These are phyloP conservation scores for Zygosaccharomyces gambellarensis DNA, from an alignment of 805 yeast species.

Conservation along the genomic window DNA sequence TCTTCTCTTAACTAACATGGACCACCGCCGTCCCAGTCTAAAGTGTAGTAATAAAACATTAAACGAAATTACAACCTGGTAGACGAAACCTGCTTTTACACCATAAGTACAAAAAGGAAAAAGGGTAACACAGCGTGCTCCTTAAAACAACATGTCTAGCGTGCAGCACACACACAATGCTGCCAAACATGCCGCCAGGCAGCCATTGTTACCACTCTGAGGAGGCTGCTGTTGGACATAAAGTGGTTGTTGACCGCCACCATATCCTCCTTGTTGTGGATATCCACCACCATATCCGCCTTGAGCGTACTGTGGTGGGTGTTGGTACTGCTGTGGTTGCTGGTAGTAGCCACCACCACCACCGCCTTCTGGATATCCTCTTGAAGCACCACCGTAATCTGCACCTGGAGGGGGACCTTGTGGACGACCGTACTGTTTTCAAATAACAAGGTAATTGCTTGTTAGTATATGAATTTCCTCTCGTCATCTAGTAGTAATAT, in stretches of 20 bases:
- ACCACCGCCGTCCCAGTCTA: background rate
- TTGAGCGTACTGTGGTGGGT: constrained; percentile 36
- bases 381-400: constrained; percentile 10
- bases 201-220: constrained; percentile 36
- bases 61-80: constrained; percentile 3
- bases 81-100: background rate
- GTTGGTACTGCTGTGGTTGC: constrained; percentile 32
- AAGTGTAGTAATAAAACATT: background rate
- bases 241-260: constrained; percentile 44
- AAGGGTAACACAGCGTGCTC: background rate
- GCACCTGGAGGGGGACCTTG: constrained; percentile 26
- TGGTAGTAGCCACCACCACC: constrained; percentile 17
- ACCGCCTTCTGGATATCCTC: constrained; percentile 10
- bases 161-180: constrained; percentile 55
- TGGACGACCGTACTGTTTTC: constrained; percentile 26
- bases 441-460: background rate
- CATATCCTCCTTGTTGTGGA: constrained; percentile 29
- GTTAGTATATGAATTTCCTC: background rate
- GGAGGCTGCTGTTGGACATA: constrained; percentile 49
- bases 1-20: background rate
- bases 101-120: background rate
- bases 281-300: constrained; percentile 32
- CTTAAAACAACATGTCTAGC: constrained; percentile 45
- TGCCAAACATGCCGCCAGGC: constrained; percentile 51
- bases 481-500: background rate